A percentile compares a stretch with the other conserved stretches of the same genome.
These are phyloP conservation scores for Cystobasidiopsis lactophilus DNA, from an alignment of 768 basidiomycete species.

Conservation along the genomic window DNA sequence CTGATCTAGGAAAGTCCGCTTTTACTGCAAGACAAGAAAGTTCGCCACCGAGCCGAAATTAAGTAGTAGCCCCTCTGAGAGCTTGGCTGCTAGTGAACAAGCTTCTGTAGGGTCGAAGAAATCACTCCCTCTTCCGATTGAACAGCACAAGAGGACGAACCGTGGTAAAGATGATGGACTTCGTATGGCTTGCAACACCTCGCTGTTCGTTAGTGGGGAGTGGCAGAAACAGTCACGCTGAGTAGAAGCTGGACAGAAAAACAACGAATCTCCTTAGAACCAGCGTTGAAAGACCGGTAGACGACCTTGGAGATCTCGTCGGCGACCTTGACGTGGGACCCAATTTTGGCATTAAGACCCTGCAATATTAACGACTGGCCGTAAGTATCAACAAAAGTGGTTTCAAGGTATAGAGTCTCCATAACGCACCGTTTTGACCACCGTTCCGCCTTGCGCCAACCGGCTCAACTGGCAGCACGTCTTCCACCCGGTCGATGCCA, in stretches of 20 bases:
- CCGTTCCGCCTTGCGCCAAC: slow-evolving; percentile 93
- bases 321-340: slow-evolving; percentile 88
- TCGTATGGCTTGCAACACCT: slow-evolving; percentile 89
- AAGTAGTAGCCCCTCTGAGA: background rate
- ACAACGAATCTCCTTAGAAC: slow-evolving; percentile 73
- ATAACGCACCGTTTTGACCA: slow-evolving; percentile 86
- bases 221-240: slow-evolving; percentile 33
- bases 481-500: slow-evolving; percentile 64
- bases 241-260: background rate
- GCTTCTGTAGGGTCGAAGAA: too few relatives aligned
- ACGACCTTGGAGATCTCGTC: slow-evolving; percentile 75
- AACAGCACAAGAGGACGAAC: slow-evolving; percentile 38
- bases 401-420: background rate
- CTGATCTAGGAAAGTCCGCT: too few relatives aligned
- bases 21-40: too few relatives aligned
- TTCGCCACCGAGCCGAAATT: slow-evolving; percentile 82
- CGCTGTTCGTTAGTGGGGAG: slow-evolving; percentile 94
- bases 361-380: slow-evolving; percentile 28
- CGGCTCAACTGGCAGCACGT: slow-evolving; percentile 62
- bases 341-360: slow-evolving; percentile 85
- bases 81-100: too few relatives aligned
- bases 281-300: slow-evolving; percentile 76
- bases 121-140: too few relatives aligned
- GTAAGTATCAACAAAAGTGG: background rate
- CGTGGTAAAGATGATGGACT: slow-evolving; percentile 81